These are phyloP conservation scores for Leccinum ponderosum DNA, from an alignment of 1,284 basidiomycete genomes.

Conservation along the genomic window DNA sequence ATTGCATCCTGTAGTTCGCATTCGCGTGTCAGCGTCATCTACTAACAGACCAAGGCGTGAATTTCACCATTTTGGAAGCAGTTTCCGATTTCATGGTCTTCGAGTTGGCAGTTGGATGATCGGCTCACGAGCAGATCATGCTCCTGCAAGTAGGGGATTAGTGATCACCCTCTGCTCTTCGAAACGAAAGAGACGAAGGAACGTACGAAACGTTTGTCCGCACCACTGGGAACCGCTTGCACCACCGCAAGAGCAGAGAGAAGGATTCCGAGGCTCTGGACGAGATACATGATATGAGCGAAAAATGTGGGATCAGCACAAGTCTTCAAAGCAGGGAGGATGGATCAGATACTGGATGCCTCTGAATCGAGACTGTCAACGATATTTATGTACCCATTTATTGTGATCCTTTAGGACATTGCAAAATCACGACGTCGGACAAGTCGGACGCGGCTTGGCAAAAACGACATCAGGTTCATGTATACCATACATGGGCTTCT, in stretches of 20 bases:
- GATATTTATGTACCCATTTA: not conserved
- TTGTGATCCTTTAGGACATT: not conserved
- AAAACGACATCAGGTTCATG: too few species aligned
- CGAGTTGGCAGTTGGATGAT: not conserved
- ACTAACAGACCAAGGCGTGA: too few species aligned
- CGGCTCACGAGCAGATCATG: not conserved
- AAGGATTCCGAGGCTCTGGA: not conserved
- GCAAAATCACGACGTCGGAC: not conserved
- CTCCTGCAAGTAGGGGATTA: not conserved
- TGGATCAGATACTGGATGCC: not conserved
- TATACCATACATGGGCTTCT: too few species aligned
- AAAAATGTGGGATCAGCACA: not conserved
- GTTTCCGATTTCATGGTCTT: not conserved
- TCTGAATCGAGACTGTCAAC: not conserved
- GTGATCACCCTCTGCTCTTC: not conserved
- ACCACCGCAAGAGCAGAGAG: constrained; percentile 1
- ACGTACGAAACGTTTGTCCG: constrained; percentile 6
- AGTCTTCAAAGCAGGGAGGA: not conserved
- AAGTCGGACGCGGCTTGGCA: too few species aligned
- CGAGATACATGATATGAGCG: not conserved
- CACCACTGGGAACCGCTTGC: not conserved
- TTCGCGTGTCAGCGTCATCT: not conserved
- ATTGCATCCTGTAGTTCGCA: not conserved
- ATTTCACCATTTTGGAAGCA: constrained; percentile 4
- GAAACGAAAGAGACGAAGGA: not conserved